phyloP scores from a whole-genome alignment of 2,329 filamentous ascomycete genomes.

The Aspergillus japonicus region DNA sequence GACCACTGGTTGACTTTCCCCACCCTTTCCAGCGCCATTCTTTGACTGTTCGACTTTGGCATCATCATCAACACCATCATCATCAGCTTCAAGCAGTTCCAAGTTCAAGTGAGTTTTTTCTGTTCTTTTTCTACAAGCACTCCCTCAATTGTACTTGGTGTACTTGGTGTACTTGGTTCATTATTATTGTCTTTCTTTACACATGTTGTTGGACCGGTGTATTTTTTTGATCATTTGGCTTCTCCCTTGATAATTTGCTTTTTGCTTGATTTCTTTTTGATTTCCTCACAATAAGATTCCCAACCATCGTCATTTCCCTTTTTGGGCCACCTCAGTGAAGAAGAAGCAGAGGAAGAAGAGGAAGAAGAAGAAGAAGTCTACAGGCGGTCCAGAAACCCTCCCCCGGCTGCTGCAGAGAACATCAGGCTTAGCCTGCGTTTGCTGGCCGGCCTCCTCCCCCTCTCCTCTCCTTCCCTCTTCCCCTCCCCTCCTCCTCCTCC shows the following conservation, averaged over 20 bases:
- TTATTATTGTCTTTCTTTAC: background rate
- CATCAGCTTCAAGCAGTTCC: background rate
- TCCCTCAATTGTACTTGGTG: too few species aligned
- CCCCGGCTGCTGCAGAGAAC: conserved; percentile 15
- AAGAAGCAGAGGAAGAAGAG: background rate
- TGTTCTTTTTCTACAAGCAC: too few species aligned
- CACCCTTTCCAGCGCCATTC: background rate
- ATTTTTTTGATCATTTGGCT: background rate
- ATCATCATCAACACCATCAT: background rate
- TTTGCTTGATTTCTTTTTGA: background rate
- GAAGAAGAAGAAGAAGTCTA: background rate
- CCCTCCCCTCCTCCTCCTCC: conserved; percentile 7
- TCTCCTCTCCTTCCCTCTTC: background rate
- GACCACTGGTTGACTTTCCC: conserved; percentile 11
- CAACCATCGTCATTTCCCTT: background rate
- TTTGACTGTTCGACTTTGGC: background rate
- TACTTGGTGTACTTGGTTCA: too few species aligned
- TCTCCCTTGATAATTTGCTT: background rate
- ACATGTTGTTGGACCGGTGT: background rate
- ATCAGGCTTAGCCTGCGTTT: conserved; percentile 23
- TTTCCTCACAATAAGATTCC: background rate
- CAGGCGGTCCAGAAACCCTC: conserved; percentile 14
- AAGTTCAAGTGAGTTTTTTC: background rate
- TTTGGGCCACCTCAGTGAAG: conserved; percentile 6
- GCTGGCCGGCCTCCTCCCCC: conserved; percentile 15